Base-by-base conservation (phyloP, 2,329 filamentous ascomycete species). In the Penicillium verrucosum region DNA sequence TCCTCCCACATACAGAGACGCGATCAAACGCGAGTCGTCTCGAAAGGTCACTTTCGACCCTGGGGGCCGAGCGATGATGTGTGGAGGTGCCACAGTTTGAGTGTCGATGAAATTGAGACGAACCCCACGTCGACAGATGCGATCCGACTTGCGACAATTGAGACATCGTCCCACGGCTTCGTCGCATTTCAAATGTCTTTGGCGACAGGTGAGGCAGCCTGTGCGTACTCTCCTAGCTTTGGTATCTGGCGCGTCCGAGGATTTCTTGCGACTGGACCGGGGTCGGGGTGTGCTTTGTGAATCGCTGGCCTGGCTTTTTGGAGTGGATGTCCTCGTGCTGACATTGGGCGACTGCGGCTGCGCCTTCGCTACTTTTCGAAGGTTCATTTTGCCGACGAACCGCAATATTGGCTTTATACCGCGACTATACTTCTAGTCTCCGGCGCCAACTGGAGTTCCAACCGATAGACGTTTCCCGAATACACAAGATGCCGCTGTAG, bases 51-150 rank as follows among this genome's bases (percentile, higher is more conserved):
- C 85, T 83, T 71, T 69, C 82, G 88, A 91, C 50, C 90, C 87
- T 1, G 81, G 77, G 1, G 84, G 82, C 2, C 81, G 82, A 5
- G 82, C 80, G 25, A 89, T 77, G 47, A 72, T 65, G 61, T 83
- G 82, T 11, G 85, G 87, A 51, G 88, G 90, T 48, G 80, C 77
- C 67, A 89, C 85, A 55, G 88, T 86, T 60, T 88, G 87, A 4
- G 88, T 89, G 69, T 96, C 92, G 64, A 96, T 92, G 68, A 96
- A 97, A 75, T 96, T 97, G 40, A 97, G 80, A 37, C 90, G 85
- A 49, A 97, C 81, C 18, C 92, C 93, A 65, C 92, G 85, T 71
- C 92, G 92, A 78, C 93, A 97, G 56, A 87, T 80, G 49, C 93
- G 82, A 68, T 86, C 92, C 51, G 92, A 94, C 76, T 96, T 97